Percentiles rank a stretch among this genome's conserved stretches.
These are phyloP conservation scores for Mycena venus DNA, from an alignment of 768 basidiomycete species.

Conservation along the genomic window DNA sequence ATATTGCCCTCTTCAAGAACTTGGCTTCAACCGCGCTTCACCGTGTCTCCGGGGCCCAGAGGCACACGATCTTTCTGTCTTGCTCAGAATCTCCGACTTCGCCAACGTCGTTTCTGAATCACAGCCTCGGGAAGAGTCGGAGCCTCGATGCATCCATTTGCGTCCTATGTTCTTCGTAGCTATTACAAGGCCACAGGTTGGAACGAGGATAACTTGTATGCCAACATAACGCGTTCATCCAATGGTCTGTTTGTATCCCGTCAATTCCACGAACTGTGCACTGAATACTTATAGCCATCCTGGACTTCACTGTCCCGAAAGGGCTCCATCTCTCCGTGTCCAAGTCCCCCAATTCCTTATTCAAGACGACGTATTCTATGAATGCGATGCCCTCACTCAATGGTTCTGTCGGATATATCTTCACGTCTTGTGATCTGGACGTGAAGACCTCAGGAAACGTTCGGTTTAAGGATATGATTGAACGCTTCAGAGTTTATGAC, in stretches of 20 bases:
- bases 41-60: too few relatives aligned
- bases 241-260: slow-evolving; percentile 66
- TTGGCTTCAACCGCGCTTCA: too few relatives aligned
- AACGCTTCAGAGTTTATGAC: slow-evolving; percentile 88
- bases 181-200: slow-evolving; percentile 96
- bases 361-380: slow-evolving; percentile 93
- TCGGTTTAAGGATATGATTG: slow-evolving; percentile 89
- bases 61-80: too few relatives aligned
- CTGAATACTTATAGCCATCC: slow-evolving; percentile 69
- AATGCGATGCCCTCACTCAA: slow-evolving; percentile 94
- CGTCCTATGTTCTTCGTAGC: slow-evolving; percentile 87
- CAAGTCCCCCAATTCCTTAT: slow-evolving; percentile 90
- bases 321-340: slow-evolving; percentile 86
- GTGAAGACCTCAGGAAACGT: slow-evolving; percentile 78
- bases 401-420: slow-evolving; percentile 94
- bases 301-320: slow-evolving; percentile 91
- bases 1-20: too few relatives aligned
- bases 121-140: too few relatives aligned
- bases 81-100: too few relatives aligned
- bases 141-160: slow-evolving; percentile 75
- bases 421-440: slow-evolving; percentile 87
- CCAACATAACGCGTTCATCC: slow-evolving; percentile 90
- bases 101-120: too few relatives aligned
- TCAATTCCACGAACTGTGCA: not conserved
- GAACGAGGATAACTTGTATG: slow-evolving; percentile 96